phyloP scores from a whole-genome alignment of 139 green algal species.

The Chlamydomonas schloesseri region DNA sequence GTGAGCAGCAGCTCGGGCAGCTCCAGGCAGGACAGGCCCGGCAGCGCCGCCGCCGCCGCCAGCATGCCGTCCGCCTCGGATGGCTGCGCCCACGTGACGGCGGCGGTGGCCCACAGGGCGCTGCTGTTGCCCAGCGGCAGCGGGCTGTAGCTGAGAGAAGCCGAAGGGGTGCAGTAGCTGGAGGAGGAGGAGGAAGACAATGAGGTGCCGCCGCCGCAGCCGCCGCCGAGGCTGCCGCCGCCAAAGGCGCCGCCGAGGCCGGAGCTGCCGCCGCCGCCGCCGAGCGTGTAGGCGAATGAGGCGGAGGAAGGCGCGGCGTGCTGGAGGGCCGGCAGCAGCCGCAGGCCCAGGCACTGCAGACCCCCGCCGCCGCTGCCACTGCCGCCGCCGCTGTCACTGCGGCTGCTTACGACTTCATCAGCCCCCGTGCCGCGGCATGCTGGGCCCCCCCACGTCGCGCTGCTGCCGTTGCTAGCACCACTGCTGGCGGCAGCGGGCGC shows the following conservation, averaged over 20 bases:
- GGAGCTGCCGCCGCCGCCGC: neutral
- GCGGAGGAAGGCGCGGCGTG: neutral
- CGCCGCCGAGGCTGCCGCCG: constrained; percentile 1
- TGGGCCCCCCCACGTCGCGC: too few species aligned
- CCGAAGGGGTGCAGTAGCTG: neutral
- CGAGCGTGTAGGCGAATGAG: neutral
- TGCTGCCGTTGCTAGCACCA: neutral
- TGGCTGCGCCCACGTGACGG: constrained; percentile 13
- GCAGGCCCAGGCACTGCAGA: constrained; percentile 12
- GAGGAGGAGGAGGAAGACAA: too few species aligned
- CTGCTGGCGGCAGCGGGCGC: neutral
- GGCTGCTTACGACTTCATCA: too few species aligned
- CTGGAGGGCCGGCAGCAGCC: neutral
- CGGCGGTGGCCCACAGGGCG: neutral
- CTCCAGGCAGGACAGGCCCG: neutral
- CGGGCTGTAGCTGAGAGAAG: constrained; percentile 12
- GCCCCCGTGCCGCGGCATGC: too few species aligned
- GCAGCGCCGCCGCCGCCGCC: neutral
- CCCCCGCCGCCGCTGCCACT: neutral
- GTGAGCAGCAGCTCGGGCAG: constrained; percentile 31
- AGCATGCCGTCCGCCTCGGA: constrained; percentile 24
- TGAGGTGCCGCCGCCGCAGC: neutral
- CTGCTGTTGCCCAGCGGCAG: neutral
- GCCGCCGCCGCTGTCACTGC: neutral
- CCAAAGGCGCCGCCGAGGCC: neutral